Conservation (phyloP, 2,329 filamentous ascomycete species). For the Alternaria incomplexa region DNA sequence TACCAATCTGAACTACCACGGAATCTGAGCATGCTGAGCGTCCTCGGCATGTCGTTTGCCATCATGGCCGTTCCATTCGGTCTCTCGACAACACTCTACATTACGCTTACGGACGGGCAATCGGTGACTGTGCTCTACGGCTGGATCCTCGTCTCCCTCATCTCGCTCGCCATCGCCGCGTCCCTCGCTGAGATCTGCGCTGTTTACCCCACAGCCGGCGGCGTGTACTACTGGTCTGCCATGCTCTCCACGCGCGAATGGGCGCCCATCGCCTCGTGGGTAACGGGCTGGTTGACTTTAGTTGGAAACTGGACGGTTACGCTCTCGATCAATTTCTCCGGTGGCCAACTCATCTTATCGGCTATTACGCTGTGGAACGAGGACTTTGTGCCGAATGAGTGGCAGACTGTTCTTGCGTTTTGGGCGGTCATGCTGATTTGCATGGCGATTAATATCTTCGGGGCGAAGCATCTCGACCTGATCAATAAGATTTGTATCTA, state of each 20-base stretch:
- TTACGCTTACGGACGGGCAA: conserved; percentile 71
- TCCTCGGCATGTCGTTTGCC: conserved; percentile 73
- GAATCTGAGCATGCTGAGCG: conserved; percentile 71
- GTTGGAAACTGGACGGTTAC: conserved; percentile 77
- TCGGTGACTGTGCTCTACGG: conserved; percentile 73
- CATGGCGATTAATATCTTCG: conserved; percentile 69
- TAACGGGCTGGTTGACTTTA: conserved; percentile 74
- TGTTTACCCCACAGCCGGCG: conserved; percentile 76
- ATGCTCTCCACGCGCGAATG: conserved; percentile 70
- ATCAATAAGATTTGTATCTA: conserved; percentile 77
- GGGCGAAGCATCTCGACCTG: conserved; percentile 66
- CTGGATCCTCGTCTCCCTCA: conserved; percentile 70
- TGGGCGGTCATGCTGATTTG: conserved; percentile 73
- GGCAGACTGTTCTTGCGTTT: conserved; percentile 74
- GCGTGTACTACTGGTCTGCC: conserved; percentile 74
- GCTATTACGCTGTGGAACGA: conserved; percentile 75
- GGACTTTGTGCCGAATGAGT: conserved; percentile 69
- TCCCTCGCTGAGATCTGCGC: conserved; percentile 79
- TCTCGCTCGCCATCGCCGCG: conserved; percentile 70
- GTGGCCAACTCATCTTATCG: conserved; percentile 66
- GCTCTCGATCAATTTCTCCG: conserved; percentile 71
- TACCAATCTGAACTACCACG: conserved; percentile 71
- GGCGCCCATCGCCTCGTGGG: conserved; percentile 71
- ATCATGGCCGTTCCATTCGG: conserved; percentile 78
- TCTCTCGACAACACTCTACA: conserved; percentile 71